Evolutionary conservation across 495 filamentous ascomycete genomes (phyloP), one percentile per base, ranked within the genome.

Genomic region (Hyaloscypha variabilis): DNA sequence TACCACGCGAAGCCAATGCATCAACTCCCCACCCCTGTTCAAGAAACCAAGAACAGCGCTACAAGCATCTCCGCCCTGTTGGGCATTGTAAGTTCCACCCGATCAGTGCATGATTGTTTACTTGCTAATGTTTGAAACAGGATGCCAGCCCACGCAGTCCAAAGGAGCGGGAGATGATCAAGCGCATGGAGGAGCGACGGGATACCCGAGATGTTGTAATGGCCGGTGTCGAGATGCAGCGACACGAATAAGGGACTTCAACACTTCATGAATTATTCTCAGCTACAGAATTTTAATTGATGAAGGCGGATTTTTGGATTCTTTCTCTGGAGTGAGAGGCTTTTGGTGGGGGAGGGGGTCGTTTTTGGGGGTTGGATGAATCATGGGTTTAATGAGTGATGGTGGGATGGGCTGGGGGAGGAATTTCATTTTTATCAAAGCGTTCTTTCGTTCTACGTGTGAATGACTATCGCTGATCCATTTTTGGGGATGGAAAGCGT

Each of bases 31-130:
- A 67, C 70, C 50, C 67, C 70, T 8, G 67, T 69, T 34, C 67
- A 67, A 31, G 71, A 73, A 54, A 62, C 23, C 57, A 71, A 67
- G 63, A 66, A 11, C 52, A 82, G 82, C 49, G 83, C 79, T 74
- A 86, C 82, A 26, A 75, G 82, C 71, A 85, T 86, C 42, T 81
- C 80, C 56, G 78, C 83, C 30, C 82, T 85, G 36, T 69, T 85
- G 21, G 83, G 82, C 25, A 83, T 81, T 64, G 69, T 71, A 68
- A 71, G 69, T 71, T 55, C 2, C 8, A n/a, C 26, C 26, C 6
- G 24, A 24, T 53, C 25, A 58, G 17, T 24, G 28, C 17, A 24
- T 29, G 26, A 30, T 23, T 19, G 21, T 52, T 1, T 36, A 17
- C 13, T 39, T 62, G 50, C 58, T 69, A 63, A 69, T 50, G 13